A percentile compares a stretch with the other conserved stretches of the same genome.
phyloP scores from a whole-genome alignment of 768 basidiomycete species.

The Pisolithus marmoratus region DNA sequence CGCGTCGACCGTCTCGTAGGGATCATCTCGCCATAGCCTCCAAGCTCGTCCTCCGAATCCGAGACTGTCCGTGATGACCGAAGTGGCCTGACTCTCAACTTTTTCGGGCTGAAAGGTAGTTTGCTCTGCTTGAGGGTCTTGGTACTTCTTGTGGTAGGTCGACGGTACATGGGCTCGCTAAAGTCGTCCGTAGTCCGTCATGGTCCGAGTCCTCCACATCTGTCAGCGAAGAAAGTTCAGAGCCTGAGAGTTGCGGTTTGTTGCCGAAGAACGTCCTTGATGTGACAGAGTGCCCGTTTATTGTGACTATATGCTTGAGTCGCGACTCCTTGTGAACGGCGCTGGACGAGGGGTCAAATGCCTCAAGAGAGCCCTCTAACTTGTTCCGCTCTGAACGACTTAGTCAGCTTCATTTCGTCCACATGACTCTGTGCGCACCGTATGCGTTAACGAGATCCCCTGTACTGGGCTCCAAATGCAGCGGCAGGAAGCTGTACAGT shows the following conservation, averaged over 20 bases:
- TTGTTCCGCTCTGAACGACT: constrained; percentile 39
- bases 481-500: constrained; percentile 37
- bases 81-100: constrained; percentile 37
- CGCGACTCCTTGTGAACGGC: constrained; percentile 57
- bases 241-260: constrained; percentile 5
- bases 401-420: constrained; percentile 6
- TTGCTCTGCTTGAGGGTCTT: constrained; percentile 17
- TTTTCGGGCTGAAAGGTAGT: constrained; percentile 67
- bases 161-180: constrained; percentile 6
- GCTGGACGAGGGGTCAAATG: constrained; percentile 56
- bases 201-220: constrained; percentile 21
- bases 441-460: constrained; percentile 49
- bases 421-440: constrained; percentile 36
- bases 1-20: constrained; percentile 47
- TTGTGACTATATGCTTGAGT: constrained; percentile 32
- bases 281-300: constrained; percentile 13
- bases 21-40: constrained; percentile 28
- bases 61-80: constrained; percentile 17
- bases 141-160: constrained; percentile 5
- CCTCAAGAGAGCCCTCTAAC: constrained; percentile 34
- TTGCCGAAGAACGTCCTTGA: constrained; percentile 8
- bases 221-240: constrained; percentile 21
- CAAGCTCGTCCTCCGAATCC: constrained; percentile 38
- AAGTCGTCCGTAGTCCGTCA: constrained; percentile 11
- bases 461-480: constrained; percentile 33